Percentiles rank a stretch among this genome's conserved stretches.
Conservation (phyloP, 345 rosid species). For the Camelina laxa region DNA sequence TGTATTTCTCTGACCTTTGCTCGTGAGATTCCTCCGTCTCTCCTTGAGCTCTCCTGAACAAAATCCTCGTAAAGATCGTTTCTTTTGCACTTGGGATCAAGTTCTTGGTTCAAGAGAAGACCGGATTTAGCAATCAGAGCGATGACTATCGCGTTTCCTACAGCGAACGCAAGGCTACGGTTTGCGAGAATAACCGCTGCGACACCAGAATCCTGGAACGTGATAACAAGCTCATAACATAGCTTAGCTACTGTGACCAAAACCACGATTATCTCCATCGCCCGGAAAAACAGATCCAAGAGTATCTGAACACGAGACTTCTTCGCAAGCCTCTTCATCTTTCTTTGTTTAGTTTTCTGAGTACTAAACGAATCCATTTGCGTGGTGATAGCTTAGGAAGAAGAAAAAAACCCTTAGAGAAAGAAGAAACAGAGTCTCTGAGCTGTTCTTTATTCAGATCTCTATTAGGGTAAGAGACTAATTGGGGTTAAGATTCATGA, state of each 20-base stretch:
- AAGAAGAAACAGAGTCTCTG: slow-evolving; percentile 10
- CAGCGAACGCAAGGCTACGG: slow-evolving; percentile 67
- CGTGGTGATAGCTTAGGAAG: neutral
- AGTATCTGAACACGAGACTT: slow-evolving; percentile 53
- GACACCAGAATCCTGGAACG: slow-evolving; percentile 63
- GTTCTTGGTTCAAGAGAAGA: slow-evolving; percentile 48
- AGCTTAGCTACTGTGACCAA: slow-evolving; percentile 60
- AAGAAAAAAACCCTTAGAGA: neutral
- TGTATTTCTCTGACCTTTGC: slow-evolving; percentile 43
- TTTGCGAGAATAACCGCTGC: slow-evolving; percentile 52
- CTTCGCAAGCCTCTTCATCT: slow-evolving; percentile 54
- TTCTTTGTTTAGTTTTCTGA: slow-evolving; percentile 53
- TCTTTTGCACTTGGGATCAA: slow-evolving; percentile 33
- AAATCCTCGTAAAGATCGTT: slow-evolving; percentile 56
- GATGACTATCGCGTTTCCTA: slow-evolving; percentile 79
- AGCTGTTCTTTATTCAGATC: slow-evolving; percentile 17
- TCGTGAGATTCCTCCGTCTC: slow-evolving; percentile 21
- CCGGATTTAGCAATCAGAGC: slow-evolving; percentile 69
- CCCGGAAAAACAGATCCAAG: slow-evolving; percentile 52
- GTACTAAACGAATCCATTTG: slow-evolving; percentile 67
- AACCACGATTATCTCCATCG: slow-evolving; percentile 56
- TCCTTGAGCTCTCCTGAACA: slow-evolving; percentile 51
- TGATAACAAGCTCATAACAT: slow-evolving; percentile 52
- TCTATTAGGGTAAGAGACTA: slow-evolving; percentile 23
- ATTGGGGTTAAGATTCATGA: slow-evolving; percentile 21